Base-by-base conservation (phyloP, 306 rosid species). In the Prunus mume region DNA sequence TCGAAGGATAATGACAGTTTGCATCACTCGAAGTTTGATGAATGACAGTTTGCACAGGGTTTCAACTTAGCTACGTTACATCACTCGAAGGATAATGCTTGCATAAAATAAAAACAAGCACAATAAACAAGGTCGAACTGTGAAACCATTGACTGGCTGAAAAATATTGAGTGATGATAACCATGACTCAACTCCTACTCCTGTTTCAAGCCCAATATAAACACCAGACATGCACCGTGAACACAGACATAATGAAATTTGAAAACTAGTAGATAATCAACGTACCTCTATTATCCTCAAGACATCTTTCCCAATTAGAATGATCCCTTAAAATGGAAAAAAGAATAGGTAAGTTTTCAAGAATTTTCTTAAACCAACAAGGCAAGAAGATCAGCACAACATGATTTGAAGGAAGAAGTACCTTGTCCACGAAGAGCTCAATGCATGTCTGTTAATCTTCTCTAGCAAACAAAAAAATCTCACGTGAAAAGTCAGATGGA, bases 301-400 rank as follows among this genome's bases (percentile, higher is more conserved):
- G 72, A 89, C 4, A 75, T 95, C 96, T 71, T 81, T 90, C 81
- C 97, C 96, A 58, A 92, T 83, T 73, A 88, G 77, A 75, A 85
- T 85, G 81, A 88, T 74, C 43, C 97, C 98, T 97, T 95, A 64
- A 43, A 75, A 84, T 80, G 63, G 74, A 72, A 73, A 86, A 34
- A 58, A 68, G 46, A 72, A 69, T 73, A 77, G 83, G 68, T 74
- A 30, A 22, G 47, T 32, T 56, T 73, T 70, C 79, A 54, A 79
- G 88, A 62, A 72, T 71, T 66, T 32, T 4, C 56, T 77, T 73
- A 13, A 77, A 27, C 30, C 30, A 28, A 28, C 30, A 28, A 28
- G 30, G 30, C 3, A 28, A 28, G 30, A 28, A 28, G 30, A 28
- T 28, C 3, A 28, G 30, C 30, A 28, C 30, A 28, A 2, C 30